Base-by-base conservation (phyloP, 257 asterid species). In the Apocynum venetum region DNA sequence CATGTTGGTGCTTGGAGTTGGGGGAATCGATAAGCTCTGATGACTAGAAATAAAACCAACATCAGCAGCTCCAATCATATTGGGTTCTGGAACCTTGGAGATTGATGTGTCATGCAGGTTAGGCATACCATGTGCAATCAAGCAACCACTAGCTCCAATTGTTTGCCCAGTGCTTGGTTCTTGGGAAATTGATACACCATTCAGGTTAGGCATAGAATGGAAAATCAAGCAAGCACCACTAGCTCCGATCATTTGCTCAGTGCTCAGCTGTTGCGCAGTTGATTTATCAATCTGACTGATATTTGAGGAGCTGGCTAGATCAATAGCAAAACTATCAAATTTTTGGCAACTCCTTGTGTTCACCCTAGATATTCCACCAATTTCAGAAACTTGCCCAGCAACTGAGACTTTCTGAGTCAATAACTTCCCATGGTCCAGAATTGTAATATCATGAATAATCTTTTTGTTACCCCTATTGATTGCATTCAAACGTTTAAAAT, bases 391-490 rank as follows among this genome's bases (percentile, higher is more conserved):
- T 20, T 47, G 36, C 60, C 69, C 48, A 5, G 61, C 47, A 13
- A 41, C 36, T 4, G 14, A 63, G 6, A 75, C 48, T 46, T 75
- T 69, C 10, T 49, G 64, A 64, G 51, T 65, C 35, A 76, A n/a
- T 38, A 77, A 68, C 40, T 72, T 48, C 63, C 76, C 76, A 44
- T 70, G 38, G 46, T 78, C 80, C 78, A 70, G 53, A 40, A 7
- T 59, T 25, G 80, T 74, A 41, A 75, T 46, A 55, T 82, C 77
- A 51, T 69, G 61, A 40, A 43, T 43, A 31, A 56, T 19, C 72
- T 74, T 70, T 74, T 14, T 53, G 43, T 6, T 74, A n/a, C 38
- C 64, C 70, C 79, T 71, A 8, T 64, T 61, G 41, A 19, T 8
- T 9, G 10, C 38, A 35, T 71, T 4, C 72, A 51, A 9, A 19